phyloP scores from a whole-genome alignment of 116 monocot genomes.

The Trichopus zeylanicus region DNA sequence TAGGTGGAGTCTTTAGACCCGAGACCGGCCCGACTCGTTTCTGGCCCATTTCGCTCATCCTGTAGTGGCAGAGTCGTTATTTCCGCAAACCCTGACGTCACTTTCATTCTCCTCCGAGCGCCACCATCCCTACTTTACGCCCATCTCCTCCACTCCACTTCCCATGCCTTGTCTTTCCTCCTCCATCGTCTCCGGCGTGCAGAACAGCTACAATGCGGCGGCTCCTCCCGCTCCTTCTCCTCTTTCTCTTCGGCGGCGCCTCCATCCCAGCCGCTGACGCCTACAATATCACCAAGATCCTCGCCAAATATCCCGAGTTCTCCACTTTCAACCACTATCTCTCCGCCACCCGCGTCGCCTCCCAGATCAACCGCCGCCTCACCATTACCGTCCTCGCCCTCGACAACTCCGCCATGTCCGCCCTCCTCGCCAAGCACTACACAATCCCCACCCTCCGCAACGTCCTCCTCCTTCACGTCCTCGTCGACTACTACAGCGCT shows the following conservation, averaged over 20 bases:
- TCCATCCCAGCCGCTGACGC: neutral
- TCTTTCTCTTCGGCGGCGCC: constrained; percentile 6
- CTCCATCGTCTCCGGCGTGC: no score
- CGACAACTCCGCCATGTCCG: constrained; percentile 65
- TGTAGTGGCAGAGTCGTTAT: no score
- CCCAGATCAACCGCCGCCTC: constrained; percentile 56
- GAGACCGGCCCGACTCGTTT: no score
- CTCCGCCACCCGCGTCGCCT: constrained; percentile 46
- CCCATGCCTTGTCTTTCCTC: no score
- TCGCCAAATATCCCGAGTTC: constrained; percentile 63
- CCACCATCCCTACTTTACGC: no score
- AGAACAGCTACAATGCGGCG: neutral
- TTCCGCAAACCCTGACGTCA: no score
- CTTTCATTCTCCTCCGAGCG: no score
- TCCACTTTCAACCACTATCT: constrained; percentile 89
- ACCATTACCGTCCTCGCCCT: constrained; percentile 88
- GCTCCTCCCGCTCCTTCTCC: neutral
- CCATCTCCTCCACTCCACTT: no score
- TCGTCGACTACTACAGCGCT: constrained; percentile 81
- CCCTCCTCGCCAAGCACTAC: constrained; percentile 40
- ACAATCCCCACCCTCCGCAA: constrained; percentile 57
- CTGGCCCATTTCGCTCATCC: no score
- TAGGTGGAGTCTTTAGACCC: no score
- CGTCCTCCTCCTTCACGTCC: constrained; percentile 71
- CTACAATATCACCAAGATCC: constrained; percentile 85